A percentile compares a stretch with the other conserved stretches of the same genome.
Evolutionary conservation across 768 basidiomycete species (phyloP).

Genomic region (Phanerochaete carnosa): DNA sequence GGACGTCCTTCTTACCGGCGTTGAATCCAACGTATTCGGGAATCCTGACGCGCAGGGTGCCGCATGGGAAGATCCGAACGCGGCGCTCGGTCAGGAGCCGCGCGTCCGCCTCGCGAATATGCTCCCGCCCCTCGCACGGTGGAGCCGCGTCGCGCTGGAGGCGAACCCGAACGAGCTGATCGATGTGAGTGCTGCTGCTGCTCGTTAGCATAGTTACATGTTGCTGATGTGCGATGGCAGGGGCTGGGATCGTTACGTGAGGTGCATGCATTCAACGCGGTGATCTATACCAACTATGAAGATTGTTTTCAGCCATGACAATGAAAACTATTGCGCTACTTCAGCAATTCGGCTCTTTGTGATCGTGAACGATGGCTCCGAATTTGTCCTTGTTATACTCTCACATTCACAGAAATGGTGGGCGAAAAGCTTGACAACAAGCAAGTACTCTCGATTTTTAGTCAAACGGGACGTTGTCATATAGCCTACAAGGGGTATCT

Average conservation of each 20-base stretch:
- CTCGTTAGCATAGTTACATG: background rate
- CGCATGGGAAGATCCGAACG: slow-evolving; percentile 20
- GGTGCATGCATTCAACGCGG: slow-evolving; percentile 65
- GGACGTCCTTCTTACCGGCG: slow-evolving; percentile 55
- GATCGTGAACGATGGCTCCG: background rate
- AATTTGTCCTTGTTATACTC: too few species aligned
- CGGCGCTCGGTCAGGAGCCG: slow-evolving; percentile 33
- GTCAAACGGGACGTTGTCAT: too few species aligned
- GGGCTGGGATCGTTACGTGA: slow-evolving; percentile 61
- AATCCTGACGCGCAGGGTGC: slow-evolving; percentile 21
- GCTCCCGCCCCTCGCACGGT: slow-evolving; percentile 75
- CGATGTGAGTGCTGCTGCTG: slow-evolving; percentile 54
- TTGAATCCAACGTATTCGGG: slow-evolving; percentile 63
- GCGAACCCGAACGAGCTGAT: slow-evolving; percentile 76
- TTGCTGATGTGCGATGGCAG: slow-evolving; percentile 31
- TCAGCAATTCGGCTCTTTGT: background rate
- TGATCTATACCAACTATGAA: slow-evolving; percentile 68
- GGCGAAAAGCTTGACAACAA: too few species aligned
- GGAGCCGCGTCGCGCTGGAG: slow-evolving; percentile 69
- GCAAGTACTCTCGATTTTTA: too few species aligned
- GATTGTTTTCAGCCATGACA: slow-evolving; percentile 39
- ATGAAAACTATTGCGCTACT: background rate
- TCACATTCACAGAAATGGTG: too few species aligned
- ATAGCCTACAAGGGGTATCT: too few species aligned
- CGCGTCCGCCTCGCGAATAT: slow-evolving; percentile 73